Evolutionary conservation across 2,329 filamentous ascomycete species (phyloP).

Genomic region (Pseudocercospora musae): DNA sequence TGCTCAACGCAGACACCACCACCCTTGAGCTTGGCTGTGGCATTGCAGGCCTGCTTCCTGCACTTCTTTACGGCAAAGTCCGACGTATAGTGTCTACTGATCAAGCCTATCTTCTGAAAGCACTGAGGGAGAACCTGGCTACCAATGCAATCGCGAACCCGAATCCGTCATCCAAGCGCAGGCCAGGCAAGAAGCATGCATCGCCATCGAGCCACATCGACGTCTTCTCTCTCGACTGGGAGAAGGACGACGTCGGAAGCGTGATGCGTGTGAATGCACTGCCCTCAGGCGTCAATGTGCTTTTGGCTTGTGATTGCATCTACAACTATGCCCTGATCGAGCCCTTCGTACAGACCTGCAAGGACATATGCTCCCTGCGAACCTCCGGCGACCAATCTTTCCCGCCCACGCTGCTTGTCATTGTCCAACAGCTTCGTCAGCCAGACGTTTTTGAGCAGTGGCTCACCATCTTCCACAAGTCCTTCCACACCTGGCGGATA

Average conservation of each 20-base stretch:
- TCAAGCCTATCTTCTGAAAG: conserved; percentile 75
- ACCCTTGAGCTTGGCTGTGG: conserved; percentile 86
- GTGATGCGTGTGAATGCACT: conserved; percentile 51
- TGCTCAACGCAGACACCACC: conserved; percentile 55
- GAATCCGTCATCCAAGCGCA: background rate
- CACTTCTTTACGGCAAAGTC: conserved; percentile 62
- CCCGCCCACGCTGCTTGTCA: conserved; percentile 65
- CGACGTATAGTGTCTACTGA: conserved; percentile 75
- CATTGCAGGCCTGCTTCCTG: conserved; percentile 74
- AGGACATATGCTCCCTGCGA: conserved; percentile 64
- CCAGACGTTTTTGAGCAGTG: conserved; percentile 82
- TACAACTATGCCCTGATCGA: conserved; percentile 86
- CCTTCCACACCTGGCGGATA: conserved; percentile 75
- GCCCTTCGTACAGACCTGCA: conserved; percentile 73
- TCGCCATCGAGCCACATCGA: conserved; percentile 18
- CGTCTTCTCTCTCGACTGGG: conserved; percentile 70
- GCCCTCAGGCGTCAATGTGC: conserved; percentile 42
- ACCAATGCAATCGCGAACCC: conserved; percentile 48
- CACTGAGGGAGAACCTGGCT: conserved; percentile 72
- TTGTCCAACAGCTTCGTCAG: conserved; percentile 85
- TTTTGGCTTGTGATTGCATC: conserved; percentile 89
- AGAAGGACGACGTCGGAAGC: conserved; percentile 51
- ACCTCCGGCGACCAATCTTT: background rate
- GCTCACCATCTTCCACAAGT: conserved; percentile 63
- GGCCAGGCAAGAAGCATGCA: background rate